Conservation (phyloP, 495 filamentous ascomycete genomes). For the Podospora sp. region DNA sequence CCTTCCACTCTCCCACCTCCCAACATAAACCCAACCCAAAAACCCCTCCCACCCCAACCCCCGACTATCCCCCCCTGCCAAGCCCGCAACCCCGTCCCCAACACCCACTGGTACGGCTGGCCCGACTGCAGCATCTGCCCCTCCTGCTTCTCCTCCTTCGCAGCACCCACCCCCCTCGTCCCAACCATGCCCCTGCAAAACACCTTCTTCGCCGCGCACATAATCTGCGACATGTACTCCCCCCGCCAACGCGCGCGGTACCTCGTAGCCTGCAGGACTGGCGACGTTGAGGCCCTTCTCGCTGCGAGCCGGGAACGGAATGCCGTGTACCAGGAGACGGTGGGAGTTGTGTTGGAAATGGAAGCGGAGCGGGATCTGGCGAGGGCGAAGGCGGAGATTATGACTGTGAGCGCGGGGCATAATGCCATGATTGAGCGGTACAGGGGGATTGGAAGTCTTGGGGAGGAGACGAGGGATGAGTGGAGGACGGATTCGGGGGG, state of each 20-base stretch:
- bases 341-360: background rate
- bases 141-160: slow-evolving; percentile 3
- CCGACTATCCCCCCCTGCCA: background rate
- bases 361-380: background rate
- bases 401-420: background rate
- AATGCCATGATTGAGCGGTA: background rate
- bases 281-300: background rate
- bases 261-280: background rate
- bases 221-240: slow-evolving; percentile 4
- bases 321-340: background rate
- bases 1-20: background rate
- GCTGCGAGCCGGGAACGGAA: background rate
- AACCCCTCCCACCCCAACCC: background rate
- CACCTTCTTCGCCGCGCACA: background rate
- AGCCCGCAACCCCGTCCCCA: slow-evolving; percentile 1
- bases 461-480: background rate
- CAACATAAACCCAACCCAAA: background rate
- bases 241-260: slow-evolving; percentile 7
- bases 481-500: background rate
- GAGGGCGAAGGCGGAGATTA: background rate
- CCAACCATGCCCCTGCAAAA: background rate
- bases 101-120: slow-evolving; percentile 9
- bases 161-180: background rate
- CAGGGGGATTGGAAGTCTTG: background rate
- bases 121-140: slow-evolving; percentile 6